Evolutionary conservation across 139 green algal genomes (phyloP).

Genomic region (Closterium sp.): DNA sequence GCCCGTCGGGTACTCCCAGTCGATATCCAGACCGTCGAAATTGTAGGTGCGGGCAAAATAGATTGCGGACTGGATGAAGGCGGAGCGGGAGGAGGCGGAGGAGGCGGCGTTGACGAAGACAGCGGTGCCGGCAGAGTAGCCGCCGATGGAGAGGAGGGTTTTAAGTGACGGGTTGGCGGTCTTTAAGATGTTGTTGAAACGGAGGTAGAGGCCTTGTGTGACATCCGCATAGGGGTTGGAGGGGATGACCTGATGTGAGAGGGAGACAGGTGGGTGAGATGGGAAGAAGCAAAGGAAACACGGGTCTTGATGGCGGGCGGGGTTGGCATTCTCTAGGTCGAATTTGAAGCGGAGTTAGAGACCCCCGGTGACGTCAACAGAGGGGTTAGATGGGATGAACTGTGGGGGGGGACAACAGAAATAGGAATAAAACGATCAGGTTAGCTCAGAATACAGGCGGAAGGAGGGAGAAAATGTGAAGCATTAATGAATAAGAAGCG

Average conservation of each 20-base stretch:
- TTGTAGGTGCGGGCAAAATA: neutral
- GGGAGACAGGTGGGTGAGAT: neutral
- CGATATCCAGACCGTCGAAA: conserved; percentile 30
- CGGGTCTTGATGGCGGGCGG: no score
- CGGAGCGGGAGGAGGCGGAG: neutral
- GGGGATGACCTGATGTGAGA: neutral
- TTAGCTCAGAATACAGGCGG: neutral
- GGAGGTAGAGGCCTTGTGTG: conserved; percentile 8
- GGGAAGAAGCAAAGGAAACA: neutral
- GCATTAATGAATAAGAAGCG: neutral
- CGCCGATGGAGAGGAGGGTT: conserved; percentile 20
- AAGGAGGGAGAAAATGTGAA: neutral
- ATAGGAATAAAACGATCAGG: neutral
- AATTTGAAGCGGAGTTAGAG: neutral
- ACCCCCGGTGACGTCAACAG: neutral
- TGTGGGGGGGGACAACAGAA: neutral
- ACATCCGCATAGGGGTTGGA: neutral
- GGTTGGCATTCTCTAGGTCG: no score
- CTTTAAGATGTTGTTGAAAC: conserved; percentile 1
- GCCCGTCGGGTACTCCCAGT: conserved; percentile 30
- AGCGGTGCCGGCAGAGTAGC: neutral
- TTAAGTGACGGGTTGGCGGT: neutral
- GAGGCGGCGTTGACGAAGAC: neutral
- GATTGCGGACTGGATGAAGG: neutral
- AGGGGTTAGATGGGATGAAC: neutral